Base-by-base conservation (phyloP, 2,329 filamentous ascomycete genomes). In the Diplodia mutila region DNA sequence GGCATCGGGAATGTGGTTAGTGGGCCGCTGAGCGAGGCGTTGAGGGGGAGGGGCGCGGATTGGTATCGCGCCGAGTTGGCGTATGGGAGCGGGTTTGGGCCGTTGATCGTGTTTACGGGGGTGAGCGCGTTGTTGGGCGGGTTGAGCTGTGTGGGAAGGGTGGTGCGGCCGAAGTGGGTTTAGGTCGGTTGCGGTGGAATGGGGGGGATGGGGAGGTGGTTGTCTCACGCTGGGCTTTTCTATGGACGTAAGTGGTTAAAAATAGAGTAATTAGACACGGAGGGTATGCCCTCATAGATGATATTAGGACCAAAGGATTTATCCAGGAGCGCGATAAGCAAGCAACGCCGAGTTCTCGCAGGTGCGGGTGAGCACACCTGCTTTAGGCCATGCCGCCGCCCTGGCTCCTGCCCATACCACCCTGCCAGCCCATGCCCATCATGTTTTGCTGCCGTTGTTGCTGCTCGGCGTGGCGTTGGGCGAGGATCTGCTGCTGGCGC, bases 1-100 rank as follows among this genome's bases (percentile, higher is more conserved):
- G 85, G 84, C 0, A 79, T 86, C 59, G 84, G 84, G 1, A 83
- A 81, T 72, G 78, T 86, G 4, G 77, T 81, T 0, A 80, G 77
- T 66, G 84, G 84, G 1, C 84, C 85, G 0, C 69, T 86, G 52
- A 85, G 83, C 66, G 83, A 85, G 69, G 77, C 73, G 16, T 68
- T 84, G 64, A 68, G 83, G 16, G 67, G 70, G 11, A 57, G 67
- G 18, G 71, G 72, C 0, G 34, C 27, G 53, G 51, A 27, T 1
- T 78, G 75, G 73, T 69, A 70, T n/a, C n/a, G n/a, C 25, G 75
- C 73, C 1, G 52, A 37, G 12, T 74, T 76, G 18, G 74, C 76
- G 7, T 83, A 82, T 73, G 80, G 78, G 0, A 79, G 72, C n/a
- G 75, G 74, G 23, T 83, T 80, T 72, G 80, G 81, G 2, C 68